A percentile compares a stretch with the other conserved stretches of the same genome.
phyloP scores from a whole-genome alignment of 1,284 basidiomycete genomes.

The Ceratobasidium sp. region DNA sequence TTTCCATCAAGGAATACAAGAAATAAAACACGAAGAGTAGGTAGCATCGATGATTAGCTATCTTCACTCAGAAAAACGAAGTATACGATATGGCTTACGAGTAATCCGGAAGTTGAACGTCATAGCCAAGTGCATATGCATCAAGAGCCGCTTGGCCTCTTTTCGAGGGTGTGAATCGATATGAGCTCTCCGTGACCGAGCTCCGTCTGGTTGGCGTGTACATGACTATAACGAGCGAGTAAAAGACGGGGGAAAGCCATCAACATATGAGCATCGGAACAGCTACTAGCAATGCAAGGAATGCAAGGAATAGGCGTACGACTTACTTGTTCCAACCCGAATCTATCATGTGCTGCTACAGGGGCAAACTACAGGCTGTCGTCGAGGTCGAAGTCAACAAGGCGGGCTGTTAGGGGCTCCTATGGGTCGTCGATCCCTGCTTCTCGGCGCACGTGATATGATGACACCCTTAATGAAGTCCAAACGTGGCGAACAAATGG shows the following conservation, averaged over 20 bases:
- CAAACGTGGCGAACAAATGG: too few relatives aligned
- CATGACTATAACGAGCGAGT: slow-evolving; percentile 27
- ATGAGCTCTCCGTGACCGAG: slow-evolving; percentile 21
- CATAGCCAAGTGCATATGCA: slow-evolving; percentile 42
- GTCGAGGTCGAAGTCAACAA: slow-evolving; percentile 20
- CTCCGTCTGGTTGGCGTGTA: slow-evolving; percentile 34
- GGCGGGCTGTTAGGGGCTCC: slow-evolving; percentile 17
- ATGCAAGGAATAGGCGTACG: neutral
- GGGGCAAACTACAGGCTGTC: neutral
- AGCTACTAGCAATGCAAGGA: neutral
- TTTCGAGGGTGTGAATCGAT: slow-evolving; percentile 36
- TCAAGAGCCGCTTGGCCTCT: slow-evolving; percentile 40
- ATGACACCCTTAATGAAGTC: too few relatives aligned
- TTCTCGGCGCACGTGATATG: slow-evolving; percentile 16
- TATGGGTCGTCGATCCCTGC: slow-evolving; percentile 23
- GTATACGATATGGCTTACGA: slow-evolving; percentile 15
- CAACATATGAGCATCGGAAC: neutral
- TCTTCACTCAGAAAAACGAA: slow-evolving; percentile 6
- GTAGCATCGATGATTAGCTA: neutral
- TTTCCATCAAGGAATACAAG: neutral
- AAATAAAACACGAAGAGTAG: neutral
- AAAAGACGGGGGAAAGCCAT: neutral
- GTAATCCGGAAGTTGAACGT: slow-evolving; percentile 42
- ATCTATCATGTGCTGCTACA: slow-evolving; percentile 2
- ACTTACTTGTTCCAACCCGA: neutral